Conservation (phyloP, 164 flowering plant genomes). For the grape (Vitis vinifera) region ASM3070453v1 NC_081806.1:1743001-1743500, state of each 20-base stretch:
- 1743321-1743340: constrained; percentile 49
- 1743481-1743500: constrained; percentile 40
- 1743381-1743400: constrained; percentile 34
- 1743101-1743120: too few species aligned
- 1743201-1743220: too few species aligned
- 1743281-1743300: not conserved
- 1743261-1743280: not conserved
- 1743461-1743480: constrained; percentile 50
- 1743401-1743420: constrained; percentile 81
- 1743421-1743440: constrained; percentile 64
- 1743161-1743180: too few species aligned
- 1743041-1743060: too few species aligned
- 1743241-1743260: not conserved
- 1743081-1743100: too few species aligned
- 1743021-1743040: too few species aligned
- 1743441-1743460: constrained; percentile 34
- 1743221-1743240: not conserved
- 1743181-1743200: too few species aligned
- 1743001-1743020: too few species aligned
- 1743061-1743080: too few species aligned
- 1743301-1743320: constrained; percentile 11
- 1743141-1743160: too few species aligned
- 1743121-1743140: too few species aligned
- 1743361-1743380: constrained; percentile 64
- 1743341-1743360: constrained; percentile 55